Evolutionary conservation across 139 green algal species (phyloP), one percentile per base, ranked within the genome.

Genomic region (Volvox africanus): DNA sequence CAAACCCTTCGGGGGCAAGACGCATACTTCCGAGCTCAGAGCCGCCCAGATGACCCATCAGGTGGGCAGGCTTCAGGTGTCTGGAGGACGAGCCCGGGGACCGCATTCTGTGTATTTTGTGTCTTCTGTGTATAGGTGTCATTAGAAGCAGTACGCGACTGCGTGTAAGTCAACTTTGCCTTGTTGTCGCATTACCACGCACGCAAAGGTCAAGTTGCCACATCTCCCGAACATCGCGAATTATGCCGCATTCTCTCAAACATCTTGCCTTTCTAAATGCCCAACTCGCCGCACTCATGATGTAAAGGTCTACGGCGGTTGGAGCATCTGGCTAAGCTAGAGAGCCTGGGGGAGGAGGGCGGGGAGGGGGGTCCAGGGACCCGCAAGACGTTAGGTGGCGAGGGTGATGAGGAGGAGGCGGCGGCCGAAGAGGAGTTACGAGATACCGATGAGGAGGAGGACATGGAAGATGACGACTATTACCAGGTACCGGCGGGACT

Each of bases 391-490:
- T 2, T 28, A 9, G 83, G 33, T 3, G 84, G 17, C 14, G 83
- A 80, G 67, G 82, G 35, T 30, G 78, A 83, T 24, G 91, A 88
- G 62, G 87, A 93, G 33, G 87, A 75, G 0, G 79, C 21, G 2
- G 73, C 62, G 0, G 91, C 89, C 87, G 91, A 90, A 75, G 82
- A 91, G 32, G 80, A 65, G 65, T 61, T 50, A 17, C 37, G 69
- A 26, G 91, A 93, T 82, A 93, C 91, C 24, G 91, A 93, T 32
- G 91, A 93, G 69, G 91, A 93, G 82, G 91, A 93, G 91, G 91
- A 93, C 81, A 93, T 93, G 91, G 91, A 93, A 35, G 37, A 88
- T 71, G 91, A 93, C 30, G 91, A 93, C 81, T 93, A 93, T 82
- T 93, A 93, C 62, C 80, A 93, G 91, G 91, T 93, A 68, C 0